Evolutionary conservation across 2,329 filamentous ascomycete species (phyloP), one percentile per base, ranked within the genome.

Genomic region (Ilyonectria destructans): DNA sequence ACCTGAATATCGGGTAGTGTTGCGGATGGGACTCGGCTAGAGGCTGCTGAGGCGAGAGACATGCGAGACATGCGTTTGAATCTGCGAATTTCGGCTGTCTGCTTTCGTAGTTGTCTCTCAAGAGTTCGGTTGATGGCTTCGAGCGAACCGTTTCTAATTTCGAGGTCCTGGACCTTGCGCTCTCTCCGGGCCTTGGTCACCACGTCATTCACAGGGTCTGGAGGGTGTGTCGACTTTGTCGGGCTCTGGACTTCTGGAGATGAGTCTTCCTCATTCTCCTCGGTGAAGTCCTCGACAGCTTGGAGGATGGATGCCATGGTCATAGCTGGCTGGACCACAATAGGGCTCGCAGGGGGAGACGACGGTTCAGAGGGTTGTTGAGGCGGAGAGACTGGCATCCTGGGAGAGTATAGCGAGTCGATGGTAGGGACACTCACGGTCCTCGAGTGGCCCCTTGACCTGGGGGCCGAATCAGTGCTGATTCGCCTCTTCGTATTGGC

Each of bases 91-190:
- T 99, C 96, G 1, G 93, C 89, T 43, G 93, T 96, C 77, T 98
- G 96, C 78, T 97, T 97, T 29, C 95, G 90, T 75, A 99, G 87
- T 78, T 98, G 94, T 26, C 94, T 90, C 82, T 99, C 96, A 0
- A 99, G 84, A 0, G 95, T 96, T 60, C 95, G 89, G 78, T 99
- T 99, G 82, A 99, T 98, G 46, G 96, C 96, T 64, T 97, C 89
- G 3, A 99, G 87, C 1, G 95, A 98, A 1, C 94, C 96, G 77
- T 99, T 99, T 62, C 93, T 97, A 71, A 99, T 99, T 79, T 99
- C 94, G 6, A 99, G 85, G 79, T 99, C 96, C 73, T 98, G 89
- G 1, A 99, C 95, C 83, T 98, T 99, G 69, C 96, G 90, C 81
- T 98, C 96, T 40, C 94, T 89, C 33, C 96, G 90, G 15, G 96